Evolutionary conservation across 805 yeast species (phyloP), one percentile per base, ranked within the genome.

Genomic region (Candida coleopterorum): DNA sequence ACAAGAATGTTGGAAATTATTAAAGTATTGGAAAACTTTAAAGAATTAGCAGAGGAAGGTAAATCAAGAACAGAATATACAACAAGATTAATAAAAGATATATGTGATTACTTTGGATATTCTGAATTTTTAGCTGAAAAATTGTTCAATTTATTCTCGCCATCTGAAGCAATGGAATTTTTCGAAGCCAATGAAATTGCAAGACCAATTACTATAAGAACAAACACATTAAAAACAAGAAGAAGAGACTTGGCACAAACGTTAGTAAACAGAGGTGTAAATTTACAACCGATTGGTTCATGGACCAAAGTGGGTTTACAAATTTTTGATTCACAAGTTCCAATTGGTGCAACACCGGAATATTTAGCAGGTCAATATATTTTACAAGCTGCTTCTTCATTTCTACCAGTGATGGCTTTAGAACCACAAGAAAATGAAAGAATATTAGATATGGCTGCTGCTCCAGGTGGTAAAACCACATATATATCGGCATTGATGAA

Each of bases 271-370:
- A 80, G 96, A 54, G 98, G 98, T 58, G 98, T 90, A 44, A 93
- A 93, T 57, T 72, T 93, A 50, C 97, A 93, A 64, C 97, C 97
- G 30, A 87, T 93, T 50, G 97, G 97, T 34, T 69, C 85, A 28
- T 93, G 99, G 99, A 88, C 97, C 17, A 93, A 93, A 63, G 97
- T 93, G 35, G 99, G 99, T 44, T 71, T 93, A 47, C 98, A 93
- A 63, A 81, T 93, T 36, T 93, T 90, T 58, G 99, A 93, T 57
- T 89, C 97, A 17, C 97, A 89, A 61, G 97, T 93, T n/a, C 98
- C 99, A 29, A 85, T 93, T 49, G 99, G 99, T 62, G 98, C 99
- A 30, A 93, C 99, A 7, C 98, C 99, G 29, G 99, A 93, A 65
- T 93, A 93, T 58, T 71, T 93, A 54, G 95, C 97, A 10, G 99